Evolutionary conservation across 169 alveolate genomes (phyloP).

Genomic region (Perkinsus marinus): DNA sequence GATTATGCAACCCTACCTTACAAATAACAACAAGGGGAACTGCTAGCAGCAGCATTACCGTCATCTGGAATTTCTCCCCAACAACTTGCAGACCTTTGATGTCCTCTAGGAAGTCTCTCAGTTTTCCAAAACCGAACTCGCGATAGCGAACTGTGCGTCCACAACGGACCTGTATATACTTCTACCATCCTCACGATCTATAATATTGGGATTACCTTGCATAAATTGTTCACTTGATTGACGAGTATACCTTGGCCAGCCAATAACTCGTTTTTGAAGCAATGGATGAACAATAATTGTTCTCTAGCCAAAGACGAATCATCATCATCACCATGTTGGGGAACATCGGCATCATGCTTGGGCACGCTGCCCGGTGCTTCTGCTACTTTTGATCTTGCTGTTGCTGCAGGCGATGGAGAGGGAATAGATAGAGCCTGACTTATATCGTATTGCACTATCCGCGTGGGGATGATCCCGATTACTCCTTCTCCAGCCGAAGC

Average conservation of each 20-base stretch:
- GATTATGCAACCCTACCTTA: background rate
- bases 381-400: too few species aligned
- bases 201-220: background rate
- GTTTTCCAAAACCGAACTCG: background rate
- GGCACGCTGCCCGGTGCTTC: too few species aligned
- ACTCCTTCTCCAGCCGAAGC: too few species aligned
- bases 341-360: too few species aligned
- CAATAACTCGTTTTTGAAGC: background rate
- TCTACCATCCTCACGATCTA: background rate
- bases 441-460: too few species aligned
- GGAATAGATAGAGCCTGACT: too few species aligned
- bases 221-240: background rate
- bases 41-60: background rate
- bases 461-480: too few species aligned
- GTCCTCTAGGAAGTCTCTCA: background rate
- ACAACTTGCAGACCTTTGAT: background rate
- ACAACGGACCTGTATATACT: background rate
- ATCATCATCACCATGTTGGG: too few species aligned
- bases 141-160: background rate
- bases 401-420: too few species aligned
- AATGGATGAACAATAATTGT: background rate
- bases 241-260: background rate
- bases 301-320: background rate
- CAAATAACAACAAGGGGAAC: background rate
- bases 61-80: background rate